These are phyloP conservation scores for Crithidia acanthocephali DNA, from an alignment of 208 protist genomes.

Conservation along the genomic window DNA sequence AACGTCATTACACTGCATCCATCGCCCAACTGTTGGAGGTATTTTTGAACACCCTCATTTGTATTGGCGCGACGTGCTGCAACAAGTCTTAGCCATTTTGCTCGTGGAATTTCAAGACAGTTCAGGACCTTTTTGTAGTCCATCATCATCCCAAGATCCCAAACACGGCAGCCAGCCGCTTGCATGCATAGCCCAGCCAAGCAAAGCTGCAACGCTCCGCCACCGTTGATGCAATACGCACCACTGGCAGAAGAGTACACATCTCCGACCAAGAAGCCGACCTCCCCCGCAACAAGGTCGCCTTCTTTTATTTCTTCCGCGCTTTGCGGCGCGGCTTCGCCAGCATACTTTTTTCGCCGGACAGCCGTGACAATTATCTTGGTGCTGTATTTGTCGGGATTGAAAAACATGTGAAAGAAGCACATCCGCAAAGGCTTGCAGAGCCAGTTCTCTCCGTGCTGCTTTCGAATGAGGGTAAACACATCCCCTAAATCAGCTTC, in stretches of 20 bases:
- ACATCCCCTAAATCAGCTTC: conserved; percentile 63
- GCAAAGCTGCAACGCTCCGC: conserved; percentile 73
- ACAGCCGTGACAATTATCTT: conserved; percentile 79
- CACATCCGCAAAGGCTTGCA: conserved; percentile 72
- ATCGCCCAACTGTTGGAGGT: conserved; percentile 16
- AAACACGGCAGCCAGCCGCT: conserved; percentile 61
- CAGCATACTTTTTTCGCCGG: conserved; percentile 51
- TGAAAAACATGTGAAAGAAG: conserved; percentile 70
- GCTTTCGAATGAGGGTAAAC: conserved; percentile 58
- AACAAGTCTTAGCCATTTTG: conserved; percentile 26
- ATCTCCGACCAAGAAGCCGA: conserved; percentile 85
- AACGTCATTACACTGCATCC: conserved; percentile 30
- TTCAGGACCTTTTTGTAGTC: conserved; percentile 61
- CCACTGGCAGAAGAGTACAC: conserved; percentile 88
- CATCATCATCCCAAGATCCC: conserved; percentile 92
- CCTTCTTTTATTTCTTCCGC: conserved; percentile 46
- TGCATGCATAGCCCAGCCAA: conserved; percentile 55
- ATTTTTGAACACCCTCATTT: conserved; percentile 15
- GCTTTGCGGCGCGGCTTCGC: not conserved
- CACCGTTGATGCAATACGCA: conserved; percentile 72
- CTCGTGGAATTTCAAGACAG: conserved; percentile 27
- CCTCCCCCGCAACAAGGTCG: conserved; percentile 72
- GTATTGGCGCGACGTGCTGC: conserved; percentile 9
- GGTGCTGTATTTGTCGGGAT: conserved; percentile 54
- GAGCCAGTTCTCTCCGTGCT: conserved; percentile 89